Evolutionary conservation across 2,329 filamentous ascomycete genomes (phyloP).

Genomic region (Sclerotinia sclerotiorum): DNA sequence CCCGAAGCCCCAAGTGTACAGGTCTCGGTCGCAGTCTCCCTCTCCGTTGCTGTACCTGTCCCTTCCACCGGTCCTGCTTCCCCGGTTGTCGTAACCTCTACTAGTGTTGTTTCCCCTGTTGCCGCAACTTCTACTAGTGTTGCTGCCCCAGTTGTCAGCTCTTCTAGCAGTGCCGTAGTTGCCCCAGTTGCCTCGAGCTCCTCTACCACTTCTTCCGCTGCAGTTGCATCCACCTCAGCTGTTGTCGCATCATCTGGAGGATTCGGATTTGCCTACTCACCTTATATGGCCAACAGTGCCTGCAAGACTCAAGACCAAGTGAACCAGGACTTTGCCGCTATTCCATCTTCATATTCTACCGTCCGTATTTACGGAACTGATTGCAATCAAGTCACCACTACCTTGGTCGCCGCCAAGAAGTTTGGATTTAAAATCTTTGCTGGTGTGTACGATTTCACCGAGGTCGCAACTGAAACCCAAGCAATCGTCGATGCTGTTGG

Average conservation of each 20-base stretch:
- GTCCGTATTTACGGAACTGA: slow-evolving; percentile 80
- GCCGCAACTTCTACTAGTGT: neutral
- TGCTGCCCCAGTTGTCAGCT: slow-evolving; percentile 1
- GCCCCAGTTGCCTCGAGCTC: slow-evolving; percentile 23
- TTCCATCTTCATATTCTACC: slow-evolving; percentile 55
- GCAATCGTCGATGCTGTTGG: slow-evolving; percentile 56
- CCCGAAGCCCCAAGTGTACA: neutral
- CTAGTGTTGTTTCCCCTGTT: neutral
- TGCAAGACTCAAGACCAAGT: slow-evolving; percentile 70
- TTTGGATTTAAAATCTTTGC: slow-evolving; percentile 70
- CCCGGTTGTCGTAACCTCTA: neutral
- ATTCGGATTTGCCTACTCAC: slow-evolving; percentile 57
- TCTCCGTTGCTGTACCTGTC: neutral
- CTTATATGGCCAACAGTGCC: slow-evolving; percentile 53
- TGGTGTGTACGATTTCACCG: slow-evolving; percentile 66
- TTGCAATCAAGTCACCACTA: slow-evolving; percentile 68
- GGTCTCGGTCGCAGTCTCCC: neutral
- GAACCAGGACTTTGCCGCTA: slow-evolving; percentile 59
- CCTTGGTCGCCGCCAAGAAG: slow-evolving; percentile 64
- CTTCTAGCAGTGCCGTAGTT: slow-evolving; percentile 8
- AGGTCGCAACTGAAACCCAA: slow-evolving; percentile 50
- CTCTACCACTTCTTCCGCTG: slow-evolving; percentile 27
- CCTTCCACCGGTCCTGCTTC: neutral
- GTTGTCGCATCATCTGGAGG: slow-evolving; percentile 25
- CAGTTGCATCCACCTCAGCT: slow-evolving; percentile 18